Evolutionary conservation across 2,329 filamentous ascomycete genomes (phyloP).

Genomic region (Hymenoscyphus linearis): DNA sequence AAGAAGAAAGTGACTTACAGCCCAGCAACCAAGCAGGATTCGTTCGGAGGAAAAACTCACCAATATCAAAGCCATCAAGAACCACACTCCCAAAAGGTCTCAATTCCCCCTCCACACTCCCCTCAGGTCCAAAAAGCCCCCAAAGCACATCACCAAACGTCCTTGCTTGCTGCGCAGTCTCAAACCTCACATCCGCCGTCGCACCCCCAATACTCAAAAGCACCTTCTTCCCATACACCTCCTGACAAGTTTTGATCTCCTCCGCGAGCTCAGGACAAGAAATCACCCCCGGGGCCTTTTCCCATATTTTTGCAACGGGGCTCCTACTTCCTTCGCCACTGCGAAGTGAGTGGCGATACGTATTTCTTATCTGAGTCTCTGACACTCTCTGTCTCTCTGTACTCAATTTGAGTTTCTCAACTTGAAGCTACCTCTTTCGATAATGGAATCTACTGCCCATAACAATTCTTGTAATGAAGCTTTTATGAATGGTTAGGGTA

Average conservation of each 20-base stretch:
- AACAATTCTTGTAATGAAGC: too few relatives aligned
- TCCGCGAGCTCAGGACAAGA: conserved; percentile 35
- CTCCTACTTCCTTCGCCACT: too few relatives aligned
- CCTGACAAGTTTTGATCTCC: conserved; percentile 33
- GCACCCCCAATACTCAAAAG: conserved; percentile 35
- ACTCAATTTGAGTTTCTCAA: too few relatives aligned
- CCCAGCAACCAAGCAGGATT: conserved; percentile 79
- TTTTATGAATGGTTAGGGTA: not conserved
- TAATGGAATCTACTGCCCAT: too few relatives aligned
- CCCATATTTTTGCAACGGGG: too few relatives aligned
- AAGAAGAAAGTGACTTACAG: conserved; percentile 40
- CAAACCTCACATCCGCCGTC: not conserved
- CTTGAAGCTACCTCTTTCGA: too few relatives aligned
- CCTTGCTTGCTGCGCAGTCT: not conserved
- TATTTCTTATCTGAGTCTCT: too few relatives aligned
- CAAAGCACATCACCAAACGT: conserved; percentile 25
- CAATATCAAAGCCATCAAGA: conserved; percentile 37
- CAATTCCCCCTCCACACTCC: conserved; percentile 20
- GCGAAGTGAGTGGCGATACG: too few relatives aligned
- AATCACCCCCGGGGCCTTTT: conserved; percentile 34
- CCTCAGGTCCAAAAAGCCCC: conserved; percentile 33
- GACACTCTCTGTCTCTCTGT: too few relatives aligned
- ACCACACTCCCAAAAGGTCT: conserved; percentile 32
- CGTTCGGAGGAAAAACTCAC: conserved; percentile 43
- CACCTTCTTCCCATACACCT: conserved; percentile 34